Conservation (phyloP, 345 rosid genomes). For the Nephelium lappaceum region DNA sequence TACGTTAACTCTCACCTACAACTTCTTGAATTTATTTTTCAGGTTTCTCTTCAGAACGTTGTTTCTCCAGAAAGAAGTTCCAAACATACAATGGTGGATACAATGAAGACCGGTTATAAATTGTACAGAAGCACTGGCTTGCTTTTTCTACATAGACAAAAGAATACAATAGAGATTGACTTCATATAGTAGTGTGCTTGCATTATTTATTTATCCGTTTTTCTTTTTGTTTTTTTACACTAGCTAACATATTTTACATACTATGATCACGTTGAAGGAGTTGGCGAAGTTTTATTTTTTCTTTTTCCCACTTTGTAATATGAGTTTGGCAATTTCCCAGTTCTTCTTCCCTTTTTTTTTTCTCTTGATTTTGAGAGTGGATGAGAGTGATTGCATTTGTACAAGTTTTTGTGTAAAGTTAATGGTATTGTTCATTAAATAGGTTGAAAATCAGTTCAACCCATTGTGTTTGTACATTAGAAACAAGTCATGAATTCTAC, state of each 20-base stretch:
- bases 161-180: not conserved
- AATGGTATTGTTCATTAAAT: not conserved
- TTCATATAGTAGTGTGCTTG: constrained; percentile 2
- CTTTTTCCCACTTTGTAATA: not conserved
- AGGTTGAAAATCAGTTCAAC: constrained; percentile 14
- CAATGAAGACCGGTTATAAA: constrained; percentile 14
- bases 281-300: constrained; percentile 6
- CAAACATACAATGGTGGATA: not conserved
- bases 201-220: not conserved
- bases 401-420: constrained; percentile 17
- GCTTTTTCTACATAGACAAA: constrained; percentile 11
- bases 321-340: not conserved
- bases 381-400: constrained; percentile 22
- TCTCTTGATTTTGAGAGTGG: constrained; percentile 5
- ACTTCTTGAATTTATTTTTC: not conserved
- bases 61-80: constrained; percentile 2
- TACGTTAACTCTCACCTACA: not conserved
- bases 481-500: not conserved
- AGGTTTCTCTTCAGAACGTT: constrained; percentile 7
- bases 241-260: not conserved
- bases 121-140: constrained; percentile 29
- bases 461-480: not conserved
- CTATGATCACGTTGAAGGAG: not conserved
- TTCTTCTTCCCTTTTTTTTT: not conserved
- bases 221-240: not conserved